Base-by-base conservation (phyloP, 805 yeast genomes). In the Tetrapisispora pingtungensis region DNA sequence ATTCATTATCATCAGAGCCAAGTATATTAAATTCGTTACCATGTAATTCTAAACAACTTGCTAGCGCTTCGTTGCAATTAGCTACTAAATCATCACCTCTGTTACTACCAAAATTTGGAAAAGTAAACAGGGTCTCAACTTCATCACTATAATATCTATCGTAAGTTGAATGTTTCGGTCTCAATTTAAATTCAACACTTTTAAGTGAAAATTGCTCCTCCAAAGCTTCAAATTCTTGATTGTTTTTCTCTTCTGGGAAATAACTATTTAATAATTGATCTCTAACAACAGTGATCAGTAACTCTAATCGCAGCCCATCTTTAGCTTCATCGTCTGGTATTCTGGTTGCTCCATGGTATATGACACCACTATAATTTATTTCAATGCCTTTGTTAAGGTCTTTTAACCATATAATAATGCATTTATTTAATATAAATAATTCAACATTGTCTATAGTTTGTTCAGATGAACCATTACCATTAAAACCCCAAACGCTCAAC, bases 371-470 rank as follows among this genome's bases (percentile, higher is more conserved):
- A 49, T 67, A 69, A 10, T 67, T 66, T 2, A 69, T 41, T 40
- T 68, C 67, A 5, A 70, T 33, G 0, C 74, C 74, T 26, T 56
- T 61, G 3, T 58, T 59, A 28, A 58, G 45, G 7, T 53, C 51
- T 27, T 57, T 54, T 36, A 70, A 60, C 75, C 75, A 71, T 2
- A 70, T 46, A 1, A 70, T 50, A 3, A 71, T 48, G 12, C 64
- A 60, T 5, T 62, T 54, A 41, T 64, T 65, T 40, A 70, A 41
- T 1, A 67, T 65, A 50, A 68, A 71, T 3, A 71, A 35, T 42
- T 70, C 74, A 10, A 55, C 56, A 17, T 48, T 32, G 4, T 36
- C 36, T 18, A 36, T 42, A 4, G 12, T 17, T 36, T 22, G 22
- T 13, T 18, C 33, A 3, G 17, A 1, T 5, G 26, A 8, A 2